Base-by-base conservation (phyloP, 2,329 filamentous ascomycete species). In the Laburnicola sp. region DNA sequence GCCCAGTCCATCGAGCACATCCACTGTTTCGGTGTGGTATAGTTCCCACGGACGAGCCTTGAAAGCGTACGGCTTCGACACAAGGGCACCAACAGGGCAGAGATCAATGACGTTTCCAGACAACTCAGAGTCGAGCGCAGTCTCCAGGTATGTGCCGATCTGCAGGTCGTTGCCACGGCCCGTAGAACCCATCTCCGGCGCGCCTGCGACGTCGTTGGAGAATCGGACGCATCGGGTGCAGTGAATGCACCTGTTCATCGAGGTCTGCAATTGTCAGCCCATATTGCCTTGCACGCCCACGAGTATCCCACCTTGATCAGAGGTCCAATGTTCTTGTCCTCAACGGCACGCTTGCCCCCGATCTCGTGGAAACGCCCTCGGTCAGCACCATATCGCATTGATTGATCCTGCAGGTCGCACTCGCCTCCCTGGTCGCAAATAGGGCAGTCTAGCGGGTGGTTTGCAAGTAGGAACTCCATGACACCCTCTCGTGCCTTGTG, bases 171-270 rank as follows among this genome's bases (percentile, higher is more conserved):
- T 97, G 72, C 94, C 94, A 80, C 94, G 89, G 70, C 94, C 94
- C 27, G 89, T 89, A 31, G 92, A 96, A 63, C 94, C 94, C 67
- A 99, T 83, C 76, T 99, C 94, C 31, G 94, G 91, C 54, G 94
- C 94, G 68, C 94, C 94, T 56, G 94, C 94, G 68, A 99, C 82
- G 69, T 99, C 94, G 77, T 97, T 99, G 73, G 94, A 89, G 76
- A 99, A 99, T 71, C 94, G 91, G 65, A 99, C 86, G 77, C 94
- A 99, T 69, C 94, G 86, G 58, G 94, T 99, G 82, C 94, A 99
- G 81, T 99, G 94, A 69, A 99, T 99, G 77, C 94, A 99, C 74
- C 94, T 85, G 82, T 99, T 99, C 94, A 99, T 99, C 43, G 94
- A 99, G 3, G 94, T 99, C 85, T 80, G 54, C 3, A 9, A 36